A percentile compares a stretch with the other conserved stretches of the same genome.
Conservation (phyloP, 2,329 filamentous ascomycete species). For the Alternaria ventricosa region DNA sequence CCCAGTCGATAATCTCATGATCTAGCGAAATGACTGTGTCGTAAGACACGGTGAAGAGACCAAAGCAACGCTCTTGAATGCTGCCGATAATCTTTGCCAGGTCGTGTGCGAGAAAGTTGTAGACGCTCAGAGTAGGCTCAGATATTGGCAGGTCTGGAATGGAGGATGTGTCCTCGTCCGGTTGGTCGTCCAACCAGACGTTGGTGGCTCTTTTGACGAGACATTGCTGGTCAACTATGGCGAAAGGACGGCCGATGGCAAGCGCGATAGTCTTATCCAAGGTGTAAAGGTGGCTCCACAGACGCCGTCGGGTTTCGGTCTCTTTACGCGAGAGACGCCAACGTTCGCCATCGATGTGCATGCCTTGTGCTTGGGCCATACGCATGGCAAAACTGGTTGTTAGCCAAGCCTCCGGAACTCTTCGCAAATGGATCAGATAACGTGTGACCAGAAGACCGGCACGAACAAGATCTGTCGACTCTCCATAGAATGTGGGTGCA, state of each 20-base stretch:
- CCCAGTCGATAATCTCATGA: constrained; percentile 44
- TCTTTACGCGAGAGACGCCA: constrained; percentile 49
- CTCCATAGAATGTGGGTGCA: constrained; percentile 52
- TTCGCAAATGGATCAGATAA: constrained; percentile 50
- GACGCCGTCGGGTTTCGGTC: constrained; percentile 47
- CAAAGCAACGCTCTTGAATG: constrained; percentile 52
- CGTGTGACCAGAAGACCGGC: constrained; percentile 51
- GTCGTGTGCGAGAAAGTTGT: constrained; percentile 40
- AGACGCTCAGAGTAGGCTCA: constrained; percentile 46
- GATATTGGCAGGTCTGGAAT: constrained; percentile 31
- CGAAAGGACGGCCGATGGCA: constrained; percentile 51
- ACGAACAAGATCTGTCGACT: constrained; percentile 51
- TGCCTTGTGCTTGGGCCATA: constrained; percentile 54
- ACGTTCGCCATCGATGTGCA: constrained; percentile 53
- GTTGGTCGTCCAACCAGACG: constrained; percentile 48
- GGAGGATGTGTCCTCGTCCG: constrained; percentile 36
- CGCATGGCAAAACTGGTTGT: constrained; percentile 53
- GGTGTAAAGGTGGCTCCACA: constrained; percentile 52
- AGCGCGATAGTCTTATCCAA: constrained; percentile 52
- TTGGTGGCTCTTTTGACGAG: constrained; percentile 49
- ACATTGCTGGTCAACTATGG: constrained; percentile 50
- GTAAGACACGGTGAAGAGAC: constrained; percentile 47
- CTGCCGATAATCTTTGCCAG: constrained; percentile 49
- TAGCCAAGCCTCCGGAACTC: constrained; percentile 51
- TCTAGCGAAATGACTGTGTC: constrained; percentile 49